Evolutionary conservation across 2,329 filamentous ascomycete genomes (phyloP), one percentile per base, ranked within the genome.

Genomic region (Phyllachora maydis): DNA sequence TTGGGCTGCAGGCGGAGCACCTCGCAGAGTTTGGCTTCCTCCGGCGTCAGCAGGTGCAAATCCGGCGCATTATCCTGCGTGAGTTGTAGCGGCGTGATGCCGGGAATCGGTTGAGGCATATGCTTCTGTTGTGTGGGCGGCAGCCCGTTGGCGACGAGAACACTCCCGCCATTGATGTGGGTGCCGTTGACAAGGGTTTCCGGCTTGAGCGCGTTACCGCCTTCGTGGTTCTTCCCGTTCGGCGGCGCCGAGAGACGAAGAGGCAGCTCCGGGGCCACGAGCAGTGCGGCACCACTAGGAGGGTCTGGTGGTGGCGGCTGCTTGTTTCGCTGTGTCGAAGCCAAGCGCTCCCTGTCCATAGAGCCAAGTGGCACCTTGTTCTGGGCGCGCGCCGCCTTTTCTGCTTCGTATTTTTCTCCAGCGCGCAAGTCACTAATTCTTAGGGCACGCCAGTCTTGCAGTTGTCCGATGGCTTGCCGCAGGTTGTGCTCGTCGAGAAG

Each of bases 391-490:
- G 65, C 52, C 16, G 73, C 59, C 49, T 95, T 98, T 32, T 95
- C 88, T 11, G 66, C 56, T 47, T 98, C 88, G 41, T 88, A 98
- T 43, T 85, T 90, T 43, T 92, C 81, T 15, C 88, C 88, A 13
- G 70, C 71, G 26, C 74, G 70, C 8, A 98, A 58, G 31, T 90
- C 82, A 1, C 74, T 75, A 30, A 98, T 88, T 11, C 74, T 69
- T 49, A 79, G 66, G 22, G 65, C 65, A 16, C 88, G 70, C 88
- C 88, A 98, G 39, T 95, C 88, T 41, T 95, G 85, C 3, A 98
- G 56, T 43, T 95, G 85, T 0, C 63, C 34, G 28, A 98, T 92
- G 18, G 88, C 88, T 40, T 90, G 72, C 3, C 88, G 70, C 11
- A 98, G 55, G 35, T 92, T 91, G 32, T 88, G 67, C 47, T 98